phyloP scores from a whole-genome alignment of 148 eudicot genomes.

The Vaccinium vitisidaea region DNA sequence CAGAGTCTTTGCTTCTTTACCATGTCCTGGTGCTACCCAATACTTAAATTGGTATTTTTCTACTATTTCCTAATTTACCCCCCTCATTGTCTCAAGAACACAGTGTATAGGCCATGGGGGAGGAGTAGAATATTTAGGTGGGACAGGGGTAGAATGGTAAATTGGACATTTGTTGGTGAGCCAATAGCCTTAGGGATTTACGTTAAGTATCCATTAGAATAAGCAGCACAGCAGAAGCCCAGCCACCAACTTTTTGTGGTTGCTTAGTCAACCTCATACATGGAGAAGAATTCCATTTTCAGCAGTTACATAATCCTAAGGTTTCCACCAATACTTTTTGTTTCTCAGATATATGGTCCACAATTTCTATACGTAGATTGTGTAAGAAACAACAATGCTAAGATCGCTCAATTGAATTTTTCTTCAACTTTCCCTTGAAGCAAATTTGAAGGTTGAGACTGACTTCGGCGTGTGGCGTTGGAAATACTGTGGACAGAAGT shows the following conservation, averaged over 20 bases:
- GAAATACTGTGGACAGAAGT: no score
- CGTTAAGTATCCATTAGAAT: not conserved
- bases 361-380: no score
- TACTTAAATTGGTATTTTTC: not conserved
- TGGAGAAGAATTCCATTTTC: slow-evolving; percentile 12
- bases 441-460: not conserved
- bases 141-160: slow-evolving; percentile 2
- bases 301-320: slow-evolving; percentile 9
- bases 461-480: not conserved
- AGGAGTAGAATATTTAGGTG: not conserved
- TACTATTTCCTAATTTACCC: slow-evolving; percentile 13
- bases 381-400: not conserved
- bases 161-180: slow-evolving; percentile 11
- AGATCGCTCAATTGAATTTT: not conserved
- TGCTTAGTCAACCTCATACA: slow-evolving; percentile 36
- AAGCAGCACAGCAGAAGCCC: slow-evolving; percentile 13
- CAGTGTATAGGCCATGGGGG: not conserved
- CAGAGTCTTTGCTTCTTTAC: not conserved
- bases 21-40: not conserved
- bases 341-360: no score
- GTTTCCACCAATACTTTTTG: not conserved
- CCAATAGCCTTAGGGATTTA: not conserved
- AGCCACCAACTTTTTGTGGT: slow-evolving; percentile 34
- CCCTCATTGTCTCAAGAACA: not conserved
- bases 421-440: not conserved